These are phyloP conservation scores for Geotrichum macrosporum DNA, from an alignment of 1,139 yeast genomes.

Conservation along the genomic window DNA sequence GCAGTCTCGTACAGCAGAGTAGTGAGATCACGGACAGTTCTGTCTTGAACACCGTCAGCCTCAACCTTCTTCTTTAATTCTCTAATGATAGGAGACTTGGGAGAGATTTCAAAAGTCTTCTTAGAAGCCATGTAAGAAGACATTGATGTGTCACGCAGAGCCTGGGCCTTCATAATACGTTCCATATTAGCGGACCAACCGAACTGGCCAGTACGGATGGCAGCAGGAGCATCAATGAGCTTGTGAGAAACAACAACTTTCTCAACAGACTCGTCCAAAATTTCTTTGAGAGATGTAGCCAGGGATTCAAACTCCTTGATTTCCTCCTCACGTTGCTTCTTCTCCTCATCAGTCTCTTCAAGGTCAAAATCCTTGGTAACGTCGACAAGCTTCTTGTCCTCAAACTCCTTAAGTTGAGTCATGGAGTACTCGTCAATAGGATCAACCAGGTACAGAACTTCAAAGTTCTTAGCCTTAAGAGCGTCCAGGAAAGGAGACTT, in stretches of 20 bases:
- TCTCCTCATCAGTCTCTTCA: constrained; percentile 99
- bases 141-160: constrained; percentile 98
- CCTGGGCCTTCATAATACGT: constrained; percentile 99
- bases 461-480: constrained; percentile 96
- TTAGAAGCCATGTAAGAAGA: constrained; percentile 99
- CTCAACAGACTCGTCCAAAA: constrained; percentile 98
- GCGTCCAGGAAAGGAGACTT: constrained; percentile 99
- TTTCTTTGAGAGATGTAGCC: constrained; percentile 92
- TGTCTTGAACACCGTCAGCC: constrained; percentile 94
- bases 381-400: constrained; percentile 98
- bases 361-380: constrained; percentile 98
- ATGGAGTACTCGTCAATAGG: constrained; percentile 99
- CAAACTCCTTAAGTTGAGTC: constrained; percentile 99
- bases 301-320: constrained; percentile 86
- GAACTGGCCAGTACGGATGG: constrained; percentile 98
- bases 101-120: constrained; percentile 98
- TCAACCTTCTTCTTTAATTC: constrained; percentile 97
- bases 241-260: constrained; percentile 98
- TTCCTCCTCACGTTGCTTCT: constrained; percentile 88
- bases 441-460: constrained; percentile 95
- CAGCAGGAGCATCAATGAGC: constrained; percentile 98
- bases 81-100: constrained; percentile 89
- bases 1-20: constrained; percentile 97
- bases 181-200: constrained; percentile 99
- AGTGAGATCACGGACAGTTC: constrained; percentile 97